phyloP scores from a whole-genome alignment of 2,329 filamentous ascomycete species.

The Metarhizium rileyi region DNA sequence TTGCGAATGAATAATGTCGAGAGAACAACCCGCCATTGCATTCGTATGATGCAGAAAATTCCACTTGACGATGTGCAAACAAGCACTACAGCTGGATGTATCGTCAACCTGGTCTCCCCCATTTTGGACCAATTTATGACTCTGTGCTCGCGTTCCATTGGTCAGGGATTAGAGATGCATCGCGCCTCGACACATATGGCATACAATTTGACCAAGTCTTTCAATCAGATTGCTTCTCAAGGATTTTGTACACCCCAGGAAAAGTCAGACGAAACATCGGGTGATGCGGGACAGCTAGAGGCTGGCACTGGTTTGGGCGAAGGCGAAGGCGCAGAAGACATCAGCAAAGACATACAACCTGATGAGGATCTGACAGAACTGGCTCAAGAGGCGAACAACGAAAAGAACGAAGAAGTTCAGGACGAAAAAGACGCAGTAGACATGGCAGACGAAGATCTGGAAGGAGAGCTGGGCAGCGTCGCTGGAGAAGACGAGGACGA shows the following conservation, averaged over 20 bases:
- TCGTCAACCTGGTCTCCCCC: constrained; percentile 39
- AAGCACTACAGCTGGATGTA: constrained; percentile 20
- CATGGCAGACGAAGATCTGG: constrained; percentile 84
- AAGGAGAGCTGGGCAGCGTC: constrained; percentile 65
- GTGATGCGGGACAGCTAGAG: constrained; percentile 71
- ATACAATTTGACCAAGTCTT: constrained; percentile 65
- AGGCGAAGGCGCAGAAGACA: constrained; percentile 90
- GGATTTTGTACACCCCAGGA: constrained; percentile 90
- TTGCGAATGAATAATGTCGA: constrained; percentile 51
- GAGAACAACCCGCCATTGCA: constrained; percentile 26
- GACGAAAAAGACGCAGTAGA: constrained; percentile 81
- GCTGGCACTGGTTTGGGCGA: constrained; percentile 89
- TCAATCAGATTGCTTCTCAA: constrained; percentile 68
- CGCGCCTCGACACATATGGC: constrained; percentile 62
- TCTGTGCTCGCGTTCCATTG: constrained; percentile 49
- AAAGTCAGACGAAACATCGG: constrained; percentile 59
- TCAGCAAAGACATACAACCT: constrained; percentile 90
- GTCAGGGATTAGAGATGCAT: constrained; percentile 55
- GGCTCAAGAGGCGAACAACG: constrained; percentile 70
- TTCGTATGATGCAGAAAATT: constrained; percentile 25
- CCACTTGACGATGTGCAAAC: constrained; percentile 17
- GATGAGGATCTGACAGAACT: constrained; percentile 91
- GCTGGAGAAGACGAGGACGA: constrained; percentile 53
- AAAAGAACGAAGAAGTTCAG: constrained; percentile 57
- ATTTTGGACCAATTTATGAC: constrained; percentile 64